phyloP scores from a whole-genome alignment of 1,284 basidiomycete genomes.

The Inonotus hispidus region DNA sequence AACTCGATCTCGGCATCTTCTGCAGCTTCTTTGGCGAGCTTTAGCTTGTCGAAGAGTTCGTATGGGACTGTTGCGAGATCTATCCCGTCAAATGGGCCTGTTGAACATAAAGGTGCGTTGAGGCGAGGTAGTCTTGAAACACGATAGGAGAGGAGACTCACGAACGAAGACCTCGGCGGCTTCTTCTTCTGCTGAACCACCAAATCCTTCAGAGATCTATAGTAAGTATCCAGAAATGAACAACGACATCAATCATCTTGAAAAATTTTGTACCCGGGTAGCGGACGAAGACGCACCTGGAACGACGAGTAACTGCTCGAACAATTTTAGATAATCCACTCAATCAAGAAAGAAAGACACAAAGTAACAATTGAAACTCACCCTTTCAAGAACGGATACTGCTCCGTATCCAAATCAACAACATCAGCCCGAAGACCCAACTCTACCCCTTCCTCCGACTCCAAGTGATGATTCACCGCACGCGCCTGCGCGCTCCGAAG shows the following conservation, averaged over 20 bases:
- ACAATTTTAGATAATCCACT: no score
- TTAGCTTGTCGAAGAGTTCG: slow-evolving; percentile 11
- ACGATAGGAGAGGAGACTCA: background rate
- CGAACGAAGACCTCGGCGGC: slow-evolving; percentile 10
- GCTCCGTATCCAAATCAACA: background rate
- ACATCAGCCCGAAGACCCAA: no score
- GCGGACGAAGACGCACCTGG: slow-evolving; percentile 7
- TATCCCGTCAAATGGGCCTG: slow-evolving; percentile 9
- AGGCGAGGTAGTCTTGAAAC: background rate
- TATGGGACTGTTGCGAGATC: slow-evolving; percentile 9
- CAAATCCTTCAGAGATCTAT: slow-evolving; percentile 16
- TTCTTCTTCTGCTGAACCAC: slow-evolving; percentile 14
- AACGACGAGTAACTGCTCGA: slow-evolving; percentile 9
- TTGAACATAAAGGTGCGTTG: background rate
- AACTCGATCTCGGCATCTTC: slow-evolving; percentile 16
- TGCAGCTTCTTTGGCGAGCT: slow-evolving; percentile 1
- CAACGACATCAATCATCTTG: background rate
- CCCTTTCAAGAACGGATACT: background rate
- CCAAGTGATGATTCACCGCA: no score
- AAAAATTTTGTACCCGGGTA: no score
- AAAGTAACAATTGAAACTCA: no score
- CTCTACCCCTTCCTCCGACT: no score
- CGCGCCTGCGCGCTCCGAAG: no score
- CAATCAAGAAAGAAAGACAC: background rate
- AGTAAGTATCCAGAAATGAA: background rate